These are phyloP conservation scores for Nepenthes mirabilis DNA, from an alignment of 148 eudicot genomes.

Conservation along the genomic window DNA sequence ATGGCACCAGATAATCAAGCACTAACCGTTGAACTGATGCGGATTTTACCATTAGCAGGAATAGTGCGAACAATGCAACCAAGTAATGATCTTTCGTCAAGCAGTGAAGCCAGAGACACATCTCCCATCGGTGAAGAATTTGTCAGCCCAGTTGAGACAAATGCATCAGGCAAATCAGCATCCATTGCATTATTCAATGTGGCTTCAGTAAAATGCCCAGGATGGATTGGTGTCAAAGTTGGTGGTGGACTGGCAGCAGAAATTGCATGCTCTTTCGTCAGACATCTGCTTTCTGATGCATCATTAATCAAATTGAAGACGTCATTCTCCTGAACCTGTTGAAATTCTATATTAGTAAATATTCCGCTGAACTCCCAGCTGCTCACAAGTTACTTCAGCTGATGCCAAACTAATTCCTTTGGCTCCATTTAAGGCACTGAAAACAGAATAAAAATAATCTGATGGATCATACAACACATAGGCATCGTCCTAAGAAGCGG, in stretches of 20 bases:
- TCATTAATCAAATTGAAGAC: conserved; percentile 16
- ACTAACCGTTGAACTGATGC: conserved; percentile 89
- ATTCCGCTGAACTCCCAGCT: neutral
- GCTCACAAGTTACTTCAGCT: too few species aligned
- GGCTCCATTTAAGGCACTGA: too few species aligned
- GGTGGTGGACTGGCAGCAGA: conserved; percentile 27
- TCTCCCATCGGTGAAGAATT: conserved; percentile 24
- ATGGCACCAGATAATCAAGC: neutral
- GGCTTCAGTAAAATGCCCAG: conserved; percentile 24
- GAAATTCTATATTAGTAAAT: conserved; percentile 6
- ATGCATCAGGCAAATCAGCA: conserved; percentile 25
- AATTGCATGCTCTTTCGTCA: conserved; percentile 23
- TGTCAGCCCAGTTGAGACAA: conserved; percentile 30
- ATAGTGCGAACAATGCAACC: conserved; percentile 84
- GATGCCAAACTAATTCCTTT: too few species aligned
- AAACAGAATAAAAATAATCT: too few species aligned
- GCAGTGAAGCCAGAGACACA: conserved; percentile 36
- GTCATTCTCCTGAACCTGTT: conserved; percentile 30
- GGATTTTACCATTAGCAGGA: conserved; percentile 74
- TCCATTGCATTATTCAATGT: conserved; percentile 21
- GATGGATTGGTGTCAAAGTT: conserved; percentile 28
- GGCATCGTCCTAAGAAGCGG: too few species aligned
- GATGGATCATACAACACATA: too few species aligned
- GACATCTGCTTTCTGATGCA: conserved; percentile 27
- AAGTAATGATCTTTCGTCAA: conserved; percentile 77